Base-by-base conservation (phyloP, 108 stramenopile genomes). In the Schizochytrium sp. region DNA sequence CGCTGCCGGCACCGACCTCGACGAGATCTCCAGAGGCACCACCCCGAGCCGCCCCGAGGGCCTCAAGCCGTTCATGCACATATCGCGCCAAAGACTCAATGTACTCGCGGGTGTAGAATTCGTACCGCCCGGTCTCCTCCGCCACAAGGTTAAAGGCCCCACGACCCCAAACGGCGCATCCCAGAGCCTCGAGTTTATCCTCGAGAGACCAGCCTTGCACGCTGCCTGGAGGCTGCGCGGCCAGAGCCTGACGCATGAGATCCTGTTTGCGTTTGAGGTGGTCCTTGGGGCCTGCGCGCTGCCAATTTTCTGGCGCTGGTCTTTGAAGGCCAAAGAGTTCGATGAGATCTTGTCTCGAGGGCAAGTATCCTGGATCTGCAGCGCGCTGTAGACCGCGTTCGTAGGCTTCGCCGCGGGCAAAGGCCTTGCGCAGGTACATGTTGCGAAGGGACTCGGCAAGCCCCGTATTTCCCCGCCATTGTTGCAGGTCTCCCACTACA, bases 1-100 rank as follows among this genome's bases (percentile, higher is more conserved):
- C 76, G 76, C 28, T 83, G n/a, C 76, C 76, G 6, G 76, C 76
- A 34, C 76, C 76, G 3, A 83, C 76, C 28, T 83, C 76, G 51
- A 83, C 76, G 51, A 83, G 48, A 55, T 25, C 10, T 8, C 51
- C 76, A 16, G 25, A 23, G 14, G 34, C 10, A 10, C 14, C 63
- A 10, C 14, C 63, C 21, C 21, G 25, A 10, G 6, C 34, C 14
- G 48, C 76, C 16, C 48, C 76, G 23, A 83, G 45, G 10, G 76
- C 76, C 51, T 8, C 48, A 3, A 53, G 48, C 10, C 51, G 45
- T 8, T 18, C 76, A 12, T 47, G 45, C 23, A 83, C 6, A 28
- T 83, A 53, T 12, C 43, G 43, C 23, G 76, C 76, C n/a, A 83
- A 16, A 6, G 12, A 18, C 45, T 47, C 76, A 53, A 53, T 28